These are phyloP conservation scores for Aspergillus latus DNA, from an alignment of 2,329 filamentous ascomycete genomes.

Conservation along the genomic window DNA sequence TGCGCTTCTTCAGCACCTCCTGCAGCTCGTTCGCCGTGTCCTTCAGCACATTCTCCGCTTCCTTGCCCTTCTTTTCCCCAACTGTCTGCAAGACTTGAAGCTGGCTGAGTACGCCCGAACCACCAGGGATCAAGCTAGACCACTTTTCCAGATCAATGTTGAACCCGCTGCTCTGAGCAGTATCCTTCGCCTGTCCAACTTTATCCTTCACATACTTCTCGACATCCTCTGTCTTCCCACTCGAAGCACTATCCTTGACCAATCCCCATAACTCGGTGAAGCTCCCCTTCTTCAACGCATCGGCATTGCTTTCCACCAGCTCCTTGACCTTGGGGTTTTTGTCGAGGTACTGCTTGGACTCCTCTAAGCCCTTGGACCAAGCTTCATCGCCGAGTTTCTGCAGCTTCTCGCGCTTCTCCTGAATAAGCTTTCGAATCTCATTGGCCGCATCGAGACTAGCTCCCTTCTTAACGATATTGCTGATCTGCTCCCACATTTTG, in stretches of 20 bases:
- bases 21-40: slow-evolving; percentile 57
- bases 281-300: slow-evolving; percentile 67
- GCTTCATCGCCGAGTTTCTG: slow-evolving; percentile 68
- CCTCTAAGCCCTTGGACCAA: slow-evolving; percentile 69
- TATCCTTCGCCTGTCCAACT: slow-evolving; percentile 57
- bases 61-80: slow-evolving; percentile 65
- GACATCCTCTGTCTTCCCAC: slow-evolving; percentile 59
- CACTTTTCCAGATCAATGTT: slow-evolving; percentile 58
- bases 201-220: slow-evolving; percentile 62
- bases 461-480: slow-evolving; percentile 63
- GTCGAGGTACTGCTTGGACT: slow-evolving; percentile 70
- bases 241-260: slow-evolving; percentile 61
- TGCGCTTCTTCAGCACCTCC: slow-evolving; percentile 22
- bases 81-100: slow-evolving; percentile 64
- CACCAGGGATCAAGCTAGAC: slow-evolving; percentile 64
- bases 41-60: slow-evolving; percentile 67
- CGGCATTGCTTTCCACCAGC: slow-evolving; percentile 68
- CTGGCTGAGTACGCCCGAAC: slow-evolving; percentile 64
- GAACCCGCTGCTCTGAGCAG: slow-evolving; percentile 40
- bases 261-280: slow-evolving; percentile 62
- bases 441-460: slow-evolving; percentile 54
- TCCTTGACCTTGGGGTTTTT: slow-evolving; percentile 74
- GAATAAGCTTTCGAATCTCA: slow-evolving; percentile 60
- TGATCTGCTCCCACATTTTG: slow-evolving; percentile 67
- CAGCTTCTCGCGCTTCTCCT: slow-evolving; percentile 69